These are phyloP conservation scores for Hypoxylon rickii DNA, from an alignment of 495 filamentous ascomycete genomes.

Conservation along the genomic window DNA sequence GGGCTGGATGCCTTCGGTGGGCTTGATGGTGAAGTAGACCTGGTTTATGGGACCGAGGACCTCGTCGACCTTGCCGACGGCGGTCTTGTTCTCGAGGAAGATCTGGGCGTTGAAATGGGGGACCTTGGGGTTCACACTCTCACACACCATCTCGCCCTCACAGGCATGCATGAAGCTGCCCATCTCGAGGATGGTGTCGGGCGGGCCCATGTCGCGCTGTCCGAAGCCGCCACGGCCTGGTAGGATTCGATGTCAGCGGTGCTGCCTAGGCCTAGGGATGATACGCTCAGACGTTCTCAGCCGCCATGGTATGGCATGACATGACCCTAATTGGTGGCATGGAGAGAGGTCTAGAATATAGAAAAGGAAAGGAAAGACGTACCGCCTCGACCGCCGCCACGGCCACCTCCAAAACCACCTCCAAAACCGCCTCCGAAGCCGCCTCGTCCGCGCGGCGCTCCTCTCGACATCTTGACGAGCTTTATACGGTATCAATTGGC, in stretches of 20 bases:
- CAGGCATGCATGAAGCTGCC: slow-evolving; percentile 89
- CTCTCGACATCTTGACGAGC: slow-evolving; percentile 41
- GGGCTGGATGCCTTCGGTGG: slow-evolving; percentile 90
- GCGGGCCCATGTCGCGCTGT: slow-evolving; percentile 58
- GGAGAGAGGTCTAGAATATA: no score
- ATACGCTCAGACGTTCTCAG: no score
- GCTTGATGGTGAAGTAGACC: slow-evolving; percentile 97
- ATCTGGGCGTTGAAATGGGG: slow-evolving; percentile 99
- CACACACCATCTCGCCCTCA: slow-evolving; percentile 96
- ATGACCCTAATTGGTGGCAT: no score
- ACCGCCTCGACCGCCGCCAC: slow-evolving; percentile 36
- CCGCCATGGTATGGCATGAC: no score
- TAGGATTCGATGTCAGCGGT: background rate
- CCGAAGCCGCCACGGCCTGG: slow-evolving; percentile 59
- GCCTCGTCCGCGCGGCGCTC: slow-evolving; percentile 42
- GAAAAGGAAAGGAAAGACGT: no score
- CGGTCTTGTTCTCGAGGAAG: slow-evolving; percentile 96
- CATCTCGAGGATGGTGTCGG: slow-evolving; percentile 69
- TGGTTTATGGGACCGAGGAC: slow-evolving; percentile 94
- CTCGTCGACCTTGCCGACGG: slow-evolving; percentile 92
- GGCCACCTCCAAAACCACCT: slow-evolving; percentile 22
- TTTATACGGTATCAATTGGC: no score
- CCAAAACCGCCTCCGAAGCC: slow-evolving; percentile 36
- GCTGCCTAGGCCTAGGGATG: background rate
- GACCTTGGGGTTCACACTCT: slow-evolving; percentile 90